A percentile compares a stretch with the other conserved stretches of the same genome.
Evolutionary conservation across 805 yeast species (phyloP).

Genomic region (Yueomyces sp.): DNA sequence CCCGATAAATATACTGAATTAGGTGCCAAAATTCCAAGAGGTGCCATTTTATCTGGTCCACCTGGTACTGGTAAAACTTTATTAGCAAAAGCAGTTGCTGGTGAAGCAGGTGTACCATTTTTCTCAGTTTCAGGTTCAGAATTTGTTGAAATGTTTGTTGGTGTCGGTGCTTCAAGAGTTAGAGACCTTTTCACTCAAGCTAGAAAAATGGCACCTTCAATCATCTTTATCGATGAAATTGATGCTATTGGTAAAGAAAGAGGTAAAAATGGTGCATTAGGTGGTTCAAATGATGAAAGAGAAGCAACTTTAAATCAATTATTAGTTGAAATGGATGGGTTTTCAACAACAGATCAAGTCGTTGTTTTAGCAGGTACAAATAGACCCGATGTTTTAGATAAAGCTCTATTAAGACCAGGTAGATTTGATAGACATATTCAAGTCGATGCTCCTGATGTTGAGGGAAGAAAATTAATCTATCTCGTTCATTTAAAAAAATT

Average conservation of each 20-base stretch:
- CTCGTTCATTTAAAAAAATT: conserved; percentile 71
- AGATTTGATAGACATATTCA: conserved; percentile 90
- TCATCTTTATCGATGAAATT: conserved; percentile 94
- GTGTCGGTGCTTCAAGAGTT: conserved; percentile 97
- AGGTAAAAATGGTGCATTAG: conserved; percentile 54
- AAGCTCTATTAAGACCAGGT: conserved; percentile 92
- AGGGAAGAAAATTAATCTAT: conserved; percentile 89
- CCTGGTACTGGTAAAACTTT: conserved; percentile 99
- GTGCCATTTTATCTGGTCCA: conserved; percentile 94
- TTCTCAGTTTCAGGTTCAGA: conserved; percentile 94
- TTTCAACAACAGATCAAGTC: conserved; percentile 78
- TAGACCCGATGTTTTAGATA: conserved; percentile 85
- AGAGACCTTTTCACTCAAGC: conserved; percentile 91
- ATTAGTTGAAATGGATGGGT: conserved; percentile 98
- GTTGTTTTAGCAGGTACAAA: conserved; percentile 97
- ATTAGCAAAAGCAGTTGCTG: conserved; percentile 96
- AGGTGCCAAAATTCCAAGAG: conserved; percentile 97
- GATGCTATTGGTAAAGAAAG: conserved; percentile 98
- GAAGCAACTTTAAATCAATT: conserved; percentile 93
- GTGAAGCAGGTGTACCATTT: conserved; percentile 98
- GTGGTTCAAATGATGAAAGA: conserved; percentile 90
- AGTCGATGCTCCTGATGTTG: conserved; percentile 87
- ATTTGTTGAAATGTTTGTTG: conserved; percentile 97
- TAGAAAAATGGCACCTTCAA: conserved; percentile 86
- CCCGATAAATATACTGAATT: conserved; percentile 82